phyloP scores from a whole-genome alignment of 768 basidiomycete genomes.

The Hysterangium stoloniferum region DNA sequence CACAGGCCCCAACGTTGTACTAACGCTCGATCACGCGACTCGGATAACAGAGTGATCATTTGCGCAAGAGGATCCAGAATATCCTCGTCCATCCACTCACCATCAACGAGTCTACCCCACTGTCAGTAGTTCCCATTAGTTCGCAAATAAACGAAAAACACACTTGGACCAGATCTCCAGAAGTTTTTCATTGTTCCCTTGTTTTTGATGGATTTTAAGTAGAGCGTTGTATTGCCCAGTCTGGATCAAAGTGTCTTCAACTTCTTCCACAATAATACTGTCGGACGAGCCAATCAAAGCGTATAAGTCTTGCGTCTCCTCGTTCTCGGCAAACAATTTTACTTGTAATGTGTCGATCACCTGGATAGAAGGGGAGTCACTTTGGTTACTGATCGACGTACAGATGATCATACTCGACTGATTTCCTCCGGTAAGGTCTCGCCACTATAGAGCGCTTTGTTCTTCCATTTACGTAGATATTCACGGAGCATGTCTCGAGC shows the following conservation, averaged over 20 bases:
- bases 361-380: constrained; percentile 28
- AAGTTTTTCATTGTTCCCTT: constrained; percentile 51
- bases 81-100: constrained; percentile 53
- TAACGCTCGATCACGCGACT: constrained; percentile 50
- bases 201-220: constrained; percentile 50
- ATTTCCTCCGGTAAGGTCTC: constrained; percentile 5
- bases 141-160: constrained; percentile 19
- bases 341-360: constrained; percentile 75
- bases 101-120: constrained; percentile 50
- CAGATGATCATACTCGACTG: background rate
- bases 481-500: constrained; percentile 70
- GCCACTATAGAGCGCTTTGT: constrained; percentile 17
- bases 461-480: constrained; percentile 52
- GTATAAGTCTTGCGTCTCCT: constrained; percentile 55
- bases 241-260: constrained; percentile 47
- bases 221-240: constrained; percentile 53
- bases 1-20: constrained; percentile 75
- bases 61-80: constrained; percentile 55
- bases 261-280: constrained; percentile 46
- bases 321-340: constrained; percentile 60
- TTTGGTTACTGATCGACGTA: background rate
- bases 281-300: constrained; percentile 49
- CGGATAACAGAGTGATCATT: constrained; percentile 49
- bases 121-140: background rate
- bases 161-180: constrained; percentile 65